Base-by-base conservation (phyloP, 306 rosid species). In the Aeschynomene evenia region DNA sequence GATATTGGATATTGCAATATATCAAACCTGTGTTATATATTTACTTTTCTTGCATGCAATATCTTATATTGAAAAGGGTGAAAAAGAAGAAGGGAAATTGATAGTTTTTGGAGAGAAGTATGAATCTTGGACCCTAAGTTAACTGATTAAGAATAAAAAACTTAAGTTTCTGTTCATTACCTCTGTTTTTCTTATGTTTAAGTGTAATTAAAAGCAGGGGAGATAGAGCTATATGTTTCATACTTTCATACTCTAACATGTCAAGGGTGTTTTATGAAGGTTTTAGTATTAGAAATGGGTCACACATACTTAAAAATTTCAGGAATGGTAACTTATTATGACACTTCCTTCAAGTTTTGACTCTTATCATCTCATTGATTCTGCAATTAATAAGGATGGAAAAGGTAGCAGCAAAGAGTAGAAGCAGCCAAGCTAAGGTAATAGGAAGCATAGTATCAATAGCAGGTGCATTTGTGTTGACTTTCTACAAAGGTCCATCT, bases 371-470 rank as follows among this genome's bases (percentile, higher is more conserved):
- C 33, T 16, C 7, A 31, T 22, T 70, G 20, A 37, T 4, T 56
- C 31, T 34, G 45, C 19, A 39, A 52, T 73, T 23, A 68, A 92
- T 23, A 68, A 92, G 98, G 89, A 82, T 92, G 98, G 98, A 92
- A 73, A 88, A 74, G 71, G 69, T 87, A 42, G 87, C 80, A 15
- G 33, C 70, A 65, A 82, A 72, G 66, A 84, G 94, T 37, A 84
- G 42, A 66, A 90, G 96, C 71, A 86, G 90, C 50, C 92, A 76
- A 60, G 98, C 98, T 4, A 93, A 93, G 75, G 77, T 93, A 29
- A 3, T 84, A 55, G 98, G 98, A 66, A 88, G 96, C 50, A 51
- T 86, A 69, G 76, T 90, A 56, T 93, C 98, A 66, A 86, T 93
- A 77, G 43, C 82, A 66, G 97, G 96, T 48, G 94, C 97, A 82